These are phyloP conservation scores for Phanerochaete carnosa DNA, from an alignment of 768 basidiomycete species.

Conservation along the genomic window DNA sequence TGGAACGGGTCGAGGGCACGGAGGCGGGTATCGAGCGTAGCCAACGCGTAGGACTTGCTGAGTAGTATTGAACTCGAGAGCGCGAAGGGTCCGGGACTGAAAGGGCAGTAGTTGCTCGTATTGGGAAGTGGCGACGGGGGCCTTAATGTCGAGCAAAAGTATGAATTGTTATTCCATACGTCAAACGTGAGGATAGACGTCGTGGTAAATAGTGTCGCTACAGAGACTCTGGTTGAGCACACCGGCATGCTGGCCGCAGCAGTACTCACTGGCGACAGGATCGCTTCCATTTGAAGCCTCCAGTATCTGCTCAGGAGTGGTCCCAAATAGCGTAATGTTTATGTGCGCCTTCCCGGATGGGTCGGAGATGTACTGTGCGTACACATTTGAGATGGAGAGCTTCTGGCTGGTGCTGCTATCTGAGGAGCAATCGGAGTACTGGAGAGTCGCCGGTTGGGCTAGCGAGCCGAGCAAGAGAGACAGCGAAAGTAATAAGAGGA, in stretches of 20 bases:
- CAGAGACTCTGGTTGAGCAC: background rate
- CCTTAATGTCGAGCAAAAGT: slow-evolving; percentile 74
- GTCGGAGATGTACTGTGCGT: slow-evolving; percentile 61
- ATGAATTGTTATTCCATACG: slow-evolving; percentile 66
- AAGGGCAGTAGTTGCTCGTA: slow-evolving; percentile 62
- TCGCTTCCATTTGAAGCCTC: slow-evolving; percentile 58
- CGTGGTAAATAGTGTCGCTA: slow-evolving; percentile 85
- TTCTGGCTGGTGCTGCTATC: slow-evolving; percentile 47
- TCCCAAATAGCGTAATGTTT: slow-evolving; percentile 73
- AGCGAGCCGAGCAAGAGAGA: slow-evolving; percentile 10
- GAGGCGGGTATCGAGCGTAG: slow-evolving; percentile 80
- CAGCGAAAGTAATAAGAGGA: slow-evolving; percentile 17
- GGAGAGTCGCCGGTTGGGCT: slow-evolving; percentile 56
- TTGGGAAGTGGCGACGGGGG: slow-evolving; percentile 67
- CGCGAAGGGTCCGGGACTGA: slow-evolving; percentile 75
- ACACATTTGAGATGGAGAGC: slow-evolving; percentile 66
- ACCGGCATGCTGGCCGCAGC: slow-evolving; percentile 11
- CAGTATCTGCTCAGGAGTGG: slow-evolving; percentile 52
- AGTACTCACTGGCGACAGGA: slow-evolving; percentile 52
- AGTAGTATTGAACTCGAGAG: slow-evolving; percentile 75
- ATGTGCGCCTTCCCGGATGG: slow-evolving; percentile 43
- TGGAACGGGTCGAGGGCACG: slow-evolving; percentile 87
- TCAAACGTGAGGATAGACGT: slow-evolving; percentile 77
- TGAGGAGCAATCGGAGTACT: slow-evolving; percentile 68
- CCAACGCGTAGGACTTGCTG: slow-evolving; percentile 63